phyloP scores from a whole-genome alignment of 768 basidiomycete genomes.

The Russula dissimulans region DNA sequence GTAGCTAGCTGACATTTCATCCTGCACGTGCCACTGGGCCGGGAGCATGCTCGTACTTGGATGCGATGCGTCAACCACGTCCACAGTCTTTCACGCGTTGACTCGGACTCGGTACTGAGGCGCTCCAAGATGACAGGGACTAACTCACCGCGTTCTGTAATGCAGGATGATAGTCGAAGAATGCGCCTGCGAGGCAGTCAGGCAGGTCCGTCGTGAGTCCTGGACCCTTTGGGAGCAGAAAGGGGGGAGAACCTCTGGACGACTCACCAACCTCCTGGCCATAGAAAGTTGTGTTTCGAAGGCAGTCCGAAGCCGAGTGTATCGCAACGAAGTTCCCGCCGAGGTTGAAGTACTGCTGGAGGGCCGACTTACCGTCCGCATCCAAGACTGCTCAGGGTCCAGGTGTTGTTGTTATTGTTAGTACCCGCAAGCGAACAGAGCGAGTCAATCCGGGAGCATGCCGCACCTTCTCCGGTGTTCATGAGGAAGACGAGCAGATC shows the following conservation, averaged over 20 bases:
- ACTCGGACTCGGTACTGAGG: neutral
- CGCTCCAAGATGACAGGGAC: neutral
- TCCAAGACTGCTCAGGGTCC: conserved; percentile 32
- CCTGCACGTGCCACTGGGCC: conserved; percentile 27
- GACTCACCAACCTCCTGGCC: conserved; percentile 32
- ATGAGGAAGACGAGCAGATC: conserved; percentile 39
- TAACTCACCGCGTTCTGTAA: conserved; percentile 34
- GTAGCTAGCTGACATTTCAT: conserved; percentile 31
- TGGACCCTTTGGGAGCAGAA: neutral
- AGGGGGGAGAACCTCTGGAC: neutral
- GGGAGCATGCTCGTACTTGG: conserved; percentile 36
- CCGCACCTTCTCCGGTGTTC: conserved; percentile 38
- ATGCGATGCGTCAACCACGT: conserved; percentile 34
- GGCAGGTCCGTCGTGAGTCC: neutral
- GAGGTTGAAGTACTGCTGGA: conserved; percentile 35
- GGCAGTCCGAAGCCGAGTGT: conserved; percentile 37
- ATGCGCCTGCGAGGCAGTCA: conserved; percentile 26
- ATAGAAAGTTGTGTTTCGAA: conserved; percentile 34
- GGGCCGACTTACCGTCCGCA: conserved; percentile 30
- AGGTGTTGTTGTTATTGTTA: neutral
- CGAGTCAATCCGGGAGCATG: too few relatives aligned
- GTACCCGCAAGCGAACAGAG: neutral
- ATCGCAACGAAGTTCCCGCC: conserved; percentile 40
- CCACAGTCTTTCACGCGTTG: conserved; percentile 26
- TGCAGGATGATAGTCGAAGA: conserved; percentile 41